Percentiles rank a stretch among this genome's conserved stretches.
Conservation (phyloP, 1,284 basidiomycete species). For the Coniferiporia sulphurascens region DNA sequence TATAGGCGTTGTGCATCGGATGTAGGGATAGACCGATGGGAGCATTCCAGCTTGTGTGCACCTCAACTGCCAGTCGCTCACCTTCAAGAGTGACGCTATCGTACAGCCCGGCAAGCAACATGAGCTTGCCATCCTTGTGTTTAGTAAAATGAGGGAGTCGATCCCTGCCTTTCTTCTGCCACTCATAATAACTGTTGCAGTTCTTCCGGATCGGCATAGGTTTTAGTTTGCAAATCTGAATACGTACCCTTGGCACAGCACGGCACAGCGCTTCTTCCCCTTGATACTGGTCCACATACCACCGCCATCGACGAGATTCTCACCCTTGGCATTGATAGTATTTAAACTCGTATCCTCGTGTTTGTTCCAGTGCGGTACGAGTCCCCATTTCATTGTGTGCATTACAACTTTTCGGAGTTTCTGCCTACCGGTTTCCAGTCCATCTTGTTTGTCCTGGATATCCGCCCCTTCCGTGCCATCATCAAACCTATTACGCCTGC, state of each 20-base stretch:
- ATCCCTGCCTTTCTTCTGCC: slow-evolving; percentile 77
- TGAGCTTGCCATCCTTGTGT: slow-evolving; percentile 58
- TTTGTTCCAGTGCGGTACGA: slow-evolving; percentile 84
- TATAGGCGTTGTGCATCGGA: too few relatives aligned
- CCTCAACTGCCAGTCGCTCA: slow-evolving; percentile 22
- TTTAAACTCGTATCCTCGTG: slow-evolving; percentile 64
- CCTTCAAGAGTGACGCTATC: slow-evolving; percentile 69
- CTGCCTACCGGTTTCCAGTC: not conserved
- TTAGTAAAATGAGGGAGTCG: slow-evolving; percentile 80
- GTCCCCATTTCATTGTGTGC: slow-evolving; percentile 87
- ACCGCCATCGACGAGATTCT: slow-evolving; percentile 68
- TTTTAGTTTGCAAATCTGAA: not conserved
- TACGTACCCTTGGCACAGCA: slow-evolving; percentile 73
- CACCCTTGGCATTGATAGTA: slow-evolving; percentile 88
- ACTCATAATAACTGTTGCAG: slow-evolving; percentile 78
- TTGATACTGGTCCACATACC: slow-evolving; percentile 83
- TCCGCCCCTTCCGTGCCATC: slow-evolving; percentile 3
- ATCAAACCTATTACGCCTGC: slow-evolving; percentile 30
- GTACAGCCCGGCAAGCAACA: slow-evolving; percentile 88
- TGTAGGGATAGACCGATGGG: not conserved
- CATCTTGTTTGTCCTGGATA: not conserved
- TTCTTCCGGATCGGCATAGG: not conserved
- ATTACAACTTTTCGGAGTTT: slow-evolving; percentile 33
- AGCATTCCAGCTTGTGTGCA: too few relatives aligned
- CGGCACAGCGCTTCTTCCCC: slow-evolving; percentile 73